Evolutionary conservation across 495 filamentous ascomycete species (phyloP).

Genomic region (Penicillium robsamsonii): DNA sequence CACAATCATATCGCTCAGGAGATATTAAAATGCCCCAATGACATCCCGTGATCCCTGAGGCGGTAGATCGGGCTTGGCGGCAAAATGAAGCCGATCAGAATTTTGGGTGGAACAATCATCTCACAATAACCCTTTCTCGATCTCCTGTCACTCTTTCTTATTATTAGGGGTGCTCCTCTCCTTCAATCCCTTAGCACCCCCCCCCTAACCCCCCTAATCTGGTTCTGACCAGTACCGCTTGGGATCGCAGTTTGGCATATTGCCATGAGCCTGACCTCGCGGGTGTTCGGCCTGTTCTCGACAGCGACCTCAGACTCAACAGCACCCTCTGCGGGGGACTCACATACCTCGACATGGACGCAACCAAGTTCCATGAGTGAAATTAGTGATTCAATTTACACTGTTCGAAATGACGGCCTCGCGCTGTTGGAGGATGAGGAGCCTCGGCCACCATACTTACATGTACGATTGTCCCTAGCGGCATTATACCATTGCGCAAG

Average conservation of each 20-base stretch:
- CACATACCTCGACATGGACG: slow-evolving; percentile 11
- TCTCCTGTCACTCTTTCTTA: slow-evolving; percentile 24
- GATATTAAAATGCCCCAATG: background rate
- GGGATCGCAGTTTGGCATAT: slow-evolving; percentile 32
- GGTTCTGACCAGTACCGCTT: slow-evolving; percentile 35
- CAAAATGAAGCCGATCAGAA: slow-evolving; percentile 41
- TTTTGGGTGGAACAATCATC: slow-evolving; percentile 28
- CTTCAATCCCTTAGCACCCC: slow-evolving; percentile 16
- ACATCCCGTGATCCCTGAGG: slow-evolving; percentile 30
- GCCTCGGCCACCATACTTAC: slow-evolving; percentile 60
- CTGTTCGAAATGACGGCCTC: slow-evolving; percentile 16
- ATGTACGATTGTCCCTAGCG: slow-evolving; percentile 48
- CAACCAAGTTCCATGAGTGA: background rate
- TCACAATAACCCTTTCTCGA: slow-evolving; percentile 15
- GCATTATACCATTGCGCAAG: background rate
- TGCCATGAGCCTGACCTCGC: slow-evolving; percentile 50
- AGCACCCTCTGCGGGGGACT: slow-evolving; percentile 15
- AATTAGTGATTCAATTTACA: slow-evolving; percentile 13
- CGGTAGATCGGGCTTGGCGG: slow-evolving; percentile 27
- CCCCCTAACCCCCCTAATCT: too few relatives aligned
- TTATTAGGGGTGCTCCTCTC: slow-evolving; percentile 20
- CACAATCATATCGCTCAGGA: background rate
- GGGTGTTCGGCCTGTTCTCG: slow-evolving; percentile 44
- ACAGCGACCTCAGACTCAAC: slow-evolving; percentile 33
- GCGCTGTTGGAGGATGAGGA: slow-evolving; percentile 44